These are phyloP conservation scores for Vigna hirtella DNA, from an alignment of 306 rosid species.

Conservation along the genomic window DNA sequence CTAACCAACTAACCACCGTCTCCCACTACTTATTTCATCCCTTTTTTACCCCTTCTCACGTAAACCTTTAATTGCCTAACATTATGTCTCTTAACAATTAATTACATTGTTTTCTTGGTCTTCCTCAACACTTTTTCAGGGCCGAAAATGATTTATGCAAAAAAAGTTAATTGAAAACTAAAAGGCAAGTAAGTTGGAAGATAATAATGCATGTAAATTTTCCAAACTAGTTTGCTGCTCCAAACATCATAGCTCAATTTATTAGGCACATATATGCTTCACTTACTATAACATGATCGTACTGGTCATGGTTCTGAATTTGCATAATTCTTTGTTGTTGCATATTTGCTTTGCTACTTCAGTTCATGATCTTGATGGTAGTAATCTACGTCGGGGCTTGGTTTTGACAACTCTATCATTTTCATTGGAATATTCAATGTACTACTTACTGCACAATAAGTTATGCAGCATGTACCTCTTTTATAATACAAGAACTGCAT, in stretches of 20 bases:
- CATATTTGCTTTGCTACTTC: constrained; percentile 22
- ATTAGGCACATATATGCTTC: not conserved
- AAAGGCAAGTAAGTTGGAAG: not conserved
- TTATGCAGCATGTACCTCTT: not conserved
- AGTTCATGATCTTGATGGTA: constrained; percentile 7
- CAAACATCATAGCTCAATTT: constrained; percentile 12
- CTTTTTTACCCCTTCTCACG: too few species aligned
- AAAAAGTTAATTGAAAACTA: not conserved
- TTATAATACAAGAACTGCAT: constrained; percentile 24
- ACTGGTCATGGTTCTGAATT: constrained; percentile 9
- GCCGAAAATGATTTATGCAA: too few species aligned
- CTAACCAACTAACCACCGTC: too few species aligned
- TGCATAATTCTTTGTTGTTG: not conserved
- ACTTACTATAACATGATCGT: not conserved
- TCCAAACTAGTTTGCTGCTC: constrained; percentile 14
- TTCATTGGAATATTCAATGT: not conserved
- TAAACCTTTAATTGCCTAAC: too few species aligned
- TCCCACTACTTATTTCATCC: too few species aligned
- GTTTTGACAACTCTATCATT: not conserved
- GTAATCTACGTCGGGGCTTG: not conserved
- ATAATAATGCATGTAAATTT: not conserved
- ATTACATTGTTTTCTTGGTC: not conserved
- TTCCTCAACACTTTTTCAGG: too few species aligned
- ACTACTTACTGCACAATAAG: not conserved
- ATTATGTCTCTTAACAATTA: not conserved